Evolutionary conservation across 225 moss, liverwort and hornwort species (phyloP), one percentile per base, ranked within the genome.

Genomic region (Marchantia polymorpha): DNA sequence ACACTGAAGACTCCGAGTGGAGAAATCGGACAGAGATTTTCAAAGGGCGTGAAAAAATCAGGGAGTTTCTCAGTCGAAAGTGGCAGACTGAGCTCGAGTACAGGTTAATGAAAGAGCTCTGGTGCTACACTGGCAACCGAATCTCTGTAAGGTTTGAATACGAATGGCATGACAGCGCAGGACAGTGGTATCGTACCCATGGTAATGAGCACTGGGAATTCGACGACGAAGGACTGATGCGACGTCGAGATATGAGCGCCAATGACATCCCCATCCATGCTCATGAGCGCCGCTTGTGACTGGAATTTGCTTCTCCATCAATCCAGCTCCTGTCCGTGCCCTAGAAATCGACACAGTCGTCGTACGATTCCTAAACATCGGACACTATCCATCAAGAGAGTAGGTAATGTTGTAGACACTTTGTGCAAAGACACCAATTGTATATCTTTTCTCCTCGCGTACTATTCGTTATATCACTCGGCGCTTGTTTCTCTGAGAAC

Each of bases 141-240:
- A 97, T 97, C 39, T 90, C 96, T 3, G 96, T 94, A 74, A 90
- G 94, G 0, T 97, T 97, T 67, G 93, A 97, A 86, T 97, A 97
- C 75, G 94, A 97, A 87, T 97, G 96, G 96, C 96, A 81, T 81
- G 89, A 93, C 31, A 51, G 86, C 39, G 83, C 85, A 14, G 87
- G 87, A 14, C 85, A 94, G 29, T 96, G 96, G 96, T 96, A 87
- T 56, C 89, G 94, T 14, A 94, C 96, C 10, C 94, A 96, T 16
- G 94, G 94, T 10, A 94, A 94, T 63, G 96, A 96, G 86, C 84
- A 91, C 64, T 96, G 96, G 94, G 96, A 94, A 79, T 96, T 87
- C 50, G 86, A 94, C 68, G 92, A 92, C 47, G 90, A 94, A 9
- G 96, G 94, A 8, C 92, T 96, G 30, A 96, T 96, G 96, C 80